Percentiles rank a stretch among this genome's conserved stretches.
phyloP scores from a whole-genome alignment of 2,329 filamentous ascomycete species.

The Ophiostoma ips region DNA sequence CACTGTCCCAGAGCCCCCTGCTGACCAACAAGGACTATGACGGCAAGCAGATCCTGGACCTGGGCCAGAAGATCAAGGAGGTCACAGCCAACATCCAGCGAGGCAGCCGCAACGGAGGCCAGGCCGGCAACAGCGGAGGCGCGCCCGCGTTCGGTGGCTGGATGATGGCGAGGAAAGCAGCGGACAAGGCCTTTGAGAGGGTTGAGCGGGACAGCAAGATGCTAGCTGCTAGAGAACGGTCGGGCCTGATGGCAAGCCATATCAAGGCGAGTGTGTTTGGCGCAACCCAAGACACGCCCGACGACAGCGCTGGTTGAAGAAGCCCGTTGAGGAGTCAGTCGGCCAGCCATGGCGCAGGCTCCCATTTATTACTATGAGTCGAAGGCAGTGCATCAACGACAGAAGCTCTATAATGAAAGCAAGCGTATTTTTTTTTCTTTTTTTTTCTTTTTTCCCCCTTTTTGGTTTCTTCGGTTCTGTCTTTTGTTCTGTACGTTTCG shows the following conservation, averaged over 20 bases:
- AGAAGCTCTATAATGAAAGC: not conserved
- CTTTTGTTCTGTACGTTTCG: not conserved
- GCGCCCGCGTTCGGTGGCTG: constrained; percentile 17
- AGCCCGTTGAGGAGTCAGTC: not conserved
- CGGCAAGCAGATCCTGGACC: constrained; percentile 81
- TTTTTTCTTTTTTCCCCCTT: not conserved
- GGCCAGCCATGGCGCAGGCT: not conserved
- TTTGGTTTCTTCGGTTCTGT: not conserved
- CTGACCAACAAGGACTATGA: constrained; percentile 88
- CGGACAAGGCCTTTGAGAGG: constrained; percentile 41
- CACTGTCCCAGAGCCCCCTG: constrained; percentile 77
- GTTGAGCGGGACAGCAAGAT: constrained; percentile 45
- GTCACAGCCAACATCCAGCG: constrained; percentile 31
- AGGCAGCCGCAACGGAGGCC: constrained; percentile 16
- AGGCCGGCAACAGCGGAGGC: constrained; percentile 16
- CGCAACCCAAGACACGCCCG: not conserved
- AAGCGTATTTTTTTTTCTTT: not conserved
- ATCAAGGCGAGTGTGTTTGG: constrained; percentile 50
- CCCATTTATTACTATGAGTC: not conserved
- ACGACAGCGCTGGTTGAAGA: not conserved
- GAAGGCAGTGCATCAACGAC: not conserved
- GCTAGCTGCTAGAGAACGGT: constrained; percentile 47
- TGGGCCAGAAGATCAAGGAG: constrained; percentile 68
- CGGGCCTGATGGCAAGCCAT: constrained; percentile 46
- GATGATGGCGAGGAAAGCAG: constrained; percentile 16